Conservation (phyloP, 208 protist species). For the Endotrypanum monterogeii region DNA sequence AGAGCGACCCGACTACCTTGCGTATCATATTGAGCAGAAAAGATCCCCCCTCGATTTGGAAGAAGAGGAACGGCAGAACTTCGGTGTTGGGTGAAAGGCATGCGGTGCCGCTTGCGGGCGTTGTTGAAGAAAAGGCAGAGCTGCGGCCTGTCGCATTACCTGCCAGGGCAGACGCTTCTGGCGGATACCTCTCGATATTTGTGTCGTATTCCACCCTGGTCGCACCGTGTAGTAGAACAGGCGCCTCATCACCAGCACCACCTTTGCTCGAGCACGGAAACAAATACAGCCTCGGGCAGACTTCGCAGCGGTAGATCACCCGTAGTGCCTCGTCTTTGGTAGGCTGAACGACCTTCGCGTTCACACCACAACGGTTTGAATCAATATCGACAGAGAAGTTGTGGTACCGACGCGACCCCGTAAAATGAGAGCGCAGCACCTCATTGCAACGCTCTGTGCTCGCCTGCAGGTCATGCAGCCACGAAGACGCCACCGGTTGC, state of each 20-base stretch:
- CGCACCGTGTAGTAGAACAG: constrained; percentile 12
- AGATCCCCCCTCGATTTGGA: constrained; percentile 84
- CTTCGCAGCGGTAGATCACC: constrained; percentile 70
- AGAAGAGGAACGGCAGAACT: constrained; percentile 66
- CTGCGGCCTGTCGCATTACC: background rate
- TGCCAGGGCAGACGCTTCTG: background rate
- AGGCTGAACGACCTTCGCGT: constrained; percentile 56
- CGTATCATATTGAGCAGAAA: constrained; percentile 93
- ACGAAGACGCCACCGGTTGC: constrained; percentile 11
- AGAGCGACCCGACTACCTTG: constrained; percentile 74
- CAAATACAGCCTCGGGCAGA: constrained; percentile 64
- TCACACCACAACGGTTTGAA: constrained; percentile 30
- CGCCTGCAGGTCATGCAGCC: constrained; percentile 31
- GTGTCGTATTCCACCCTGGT: constrained; percentile 26
- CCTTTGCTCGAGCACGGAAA: constrained; percentile 22
- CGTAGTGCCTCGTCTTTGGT: constrained; percentile 68
- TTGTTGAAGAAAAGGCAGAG: background rate
- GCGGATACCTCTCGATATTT: constrained; percentile 5
- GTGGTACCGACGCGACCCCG: constrained; percentile 81
- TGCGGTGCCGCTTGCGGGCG: background rate
- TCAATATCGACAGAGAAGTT: constrained; percentile 81
- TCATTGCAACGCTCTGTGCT: constrained; percentile 48
- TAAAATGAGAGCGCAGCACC: constrained; percentile 43
- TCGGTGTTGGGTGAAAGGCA: constrained; percentile 3
- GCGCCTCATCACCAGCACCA: background rate